Percentiles rank a stretch among this genome's conserved stretches.
These are phyloP conservation scores for Tylopilus felleus DNA, from an alignment of 768 basidiomycete species.

Conservation along the genomic window DNA sequence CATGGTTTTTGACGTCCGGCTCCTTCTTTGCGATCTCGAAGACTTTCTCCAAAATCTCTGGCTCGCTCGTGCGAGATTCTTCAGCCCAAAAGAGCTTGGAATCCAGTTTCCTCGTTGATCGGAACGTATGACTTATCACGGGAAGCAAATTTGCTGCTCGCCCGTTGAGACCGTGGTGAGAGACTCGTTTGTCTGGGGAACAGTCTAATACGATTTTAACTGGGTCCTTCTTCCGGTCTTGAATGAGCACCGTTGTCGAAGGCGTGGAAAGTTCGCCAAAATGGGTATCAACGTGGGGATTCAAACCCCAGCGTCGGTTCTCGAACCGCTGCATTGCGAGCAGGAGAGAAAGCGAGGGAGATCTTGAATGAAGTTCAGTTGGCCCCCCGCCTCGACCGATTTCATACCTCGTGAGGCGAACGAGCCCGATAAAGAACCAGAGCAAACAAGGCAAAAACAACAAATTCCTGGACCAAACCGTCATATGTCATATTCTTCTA, in stretches of 20 bases:
- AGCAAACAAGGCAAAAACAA: too few species aligned
- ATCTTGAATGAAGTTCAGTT: background rate
- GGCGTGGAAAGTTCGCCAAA: background rate
- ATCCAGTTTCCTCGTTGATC: background rate
- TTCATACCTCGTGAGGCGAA: too few species aligned
- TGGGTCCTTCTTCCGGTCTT: background rate
- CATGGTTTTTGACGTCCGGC: background rate
- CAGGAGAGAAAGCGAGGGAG: background rate
- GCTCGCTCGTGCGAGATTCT: background rate
- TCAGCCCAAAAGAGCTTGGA: background rate
- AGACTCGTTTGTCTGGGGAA: too few species aligned
- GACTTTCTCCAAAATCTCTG: background rate
- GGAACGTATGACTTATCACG: background rate
- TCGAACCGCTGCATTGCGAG: background rate
- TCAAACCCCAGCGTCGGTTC: background rate
- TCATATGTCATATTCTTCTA: too few species aligned
- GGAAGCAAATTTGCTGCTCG: background rate
- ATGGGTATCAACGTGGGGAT: background rate
- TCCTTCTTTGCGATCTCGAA: background rate
- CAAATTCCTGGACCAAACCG: too few species aligned
- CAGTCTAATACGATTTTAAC: background rate
- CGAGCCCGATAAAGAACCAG: too few species aligned
- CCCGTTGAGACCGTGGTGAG: background rate
- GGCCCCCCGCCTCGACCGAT: too few species aligned
- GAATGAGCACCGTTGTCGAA: background rate